Base-by-base conservation (phyloP, 129 eudicot genomes). In the Ambrosia trifida region DNA sequence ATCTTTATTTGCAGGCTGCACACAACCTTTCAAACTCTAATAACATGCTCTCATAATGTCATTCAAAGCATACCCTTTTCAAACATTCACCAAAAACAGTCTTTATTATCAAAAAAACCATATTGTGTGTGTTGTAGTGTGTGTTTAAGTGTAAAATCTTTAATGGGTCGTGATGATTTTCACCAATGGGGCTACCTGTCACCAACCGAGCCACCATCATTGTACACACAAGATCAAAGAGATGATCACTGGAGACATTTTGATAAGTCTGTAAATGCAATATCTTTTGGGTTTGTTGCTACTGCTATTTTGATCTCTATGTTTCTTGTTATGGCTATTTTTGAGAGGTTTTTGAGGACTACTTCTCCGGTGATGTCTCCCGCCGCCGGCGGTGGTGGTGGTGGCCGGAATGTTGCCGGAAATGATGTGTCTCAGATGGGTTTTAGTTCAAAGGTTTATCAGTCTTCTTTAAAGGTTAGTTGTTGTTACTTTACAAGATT, bases 291-390 rank as follows among this genome's bases (percentile, higher is more conserved):
- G 69, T 89, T 89, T 78, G 96, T 89, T 53, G 96, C 96, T 7
- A 89, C 91, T 77, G 96, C 96, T 13, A 83, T 89, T 61, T 86
- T 89, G 66, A 84, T 89, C 46, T 84, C 89, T 3, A 89, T 89
- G 92, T 89, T 87, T 58, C 96, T 90, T 76, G 96, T 90, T 69
- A 90, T 90, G 96, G 96, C 96, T 30, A 85, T 90, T 76, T 90
- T 90, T 72, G 96, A 90, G 89, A 84, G 90, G 88, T 87, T 90
- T 75, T 77, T 90, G 2, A 76, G 91, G 36, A 85, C 96, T 0
- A 78, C 74, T 11, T 81, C 93, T 18, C 78, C 90, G 52, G 73
- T 69, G 3, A 31, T 80, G 64, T 46, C 84, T 36, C 80, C 96
- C 7, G 63, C 59, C 52, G 76, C 1, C 1, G 28, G 75, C 52